Evolutionary conservation across 345 rosid species (phyloP), one percentile per base, ranked within the genome.

Genomic region (Corchorus capsularis): DNA sequence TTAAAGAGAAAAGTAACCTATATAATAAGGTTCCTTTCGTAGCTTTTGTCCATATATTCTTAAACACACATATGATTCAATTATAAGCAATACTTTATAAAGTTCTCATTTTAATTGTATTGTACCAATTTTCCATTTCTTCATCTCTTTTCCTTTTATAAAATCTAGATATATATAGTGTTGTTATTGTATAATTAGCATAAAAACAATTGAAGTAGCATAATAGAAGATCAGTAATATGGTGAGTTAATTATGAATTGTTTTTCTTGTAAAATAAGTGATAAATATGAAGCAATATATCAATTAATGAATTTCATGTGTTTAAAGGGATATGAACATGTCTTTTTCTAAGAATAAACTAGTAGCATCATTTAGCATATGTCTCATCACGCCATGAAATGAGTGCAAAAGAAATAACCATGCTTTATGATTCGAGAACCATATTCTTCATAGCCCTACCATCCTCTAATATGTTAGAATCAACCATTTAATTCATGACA

Each of bases 361-460:
- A 65, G 3, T 65, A 65, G n/a, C n/a, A 63, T 16, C 47, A 63
- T 63, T 45, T 50, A 50, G 55, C 55, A 50, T 39, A 50, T 50
- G 17, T 50, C 16, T 13, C 17, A 17, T 53, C 5, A 13, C n/a
- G 15, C 14, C 14, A 39, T 39, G 6, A 39, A 53, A 53, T 53
- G 56, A 53, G 56, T 53, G 56, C 17, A 53, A 53, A 13, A 53
- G 43, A 6, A 0, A 53, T 53, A 27, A 27, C 27, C 19, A 53
- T 53, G 12, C 3, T 17, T 4, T 13, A 14, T 13, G 56, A 53
- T 53, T 11, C 56, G n/a, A 17, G 56, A 6, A 2, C 47, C 47
- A 45, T 45, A 45, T 45, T 5, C 6, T 41, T 41, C 7, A 41
- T 41, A 41, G 45, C 45, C 45, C 45, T 41, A 41, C 60, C 60